These are phyloP conservation scores for Hemisphaericaspora nanyangensis DNA, from an alignment of 805 yeast genomes.

Conservation along the genomic window DNA sequence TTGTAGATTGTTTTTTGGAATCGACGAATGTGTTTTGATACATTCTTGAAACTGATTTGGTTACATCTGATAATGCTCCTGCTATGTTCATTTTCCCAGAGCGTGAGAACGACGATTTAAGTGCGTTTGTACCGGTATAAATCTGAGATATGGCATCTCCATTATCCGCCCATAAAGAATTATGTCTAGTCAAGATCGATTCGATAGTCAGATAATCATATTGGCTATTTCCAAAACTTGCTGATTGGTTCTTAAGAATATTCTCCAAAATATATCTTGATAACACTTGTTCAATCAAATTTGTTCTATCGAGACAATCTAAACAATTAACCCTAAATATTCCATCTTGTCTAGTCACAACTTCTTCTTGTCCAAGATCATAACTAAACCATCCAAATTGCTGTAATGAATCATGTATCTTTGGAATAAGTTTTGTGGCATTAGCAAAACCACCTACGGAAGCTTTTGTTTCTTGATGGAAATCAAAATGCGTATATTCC, in stretches of 20 bases:
- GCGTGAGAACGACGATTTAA: conserved; percentile 88
- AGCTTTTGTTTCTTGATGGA: conserved; percentile 84
- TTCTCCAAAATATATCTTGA: conserved; percentile 65
- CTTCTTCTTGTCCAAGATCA: conserved; percentile 53
- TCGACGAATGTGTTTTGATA: conserved; percentile 96
- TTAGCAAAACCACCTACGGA: conserved; percentile 85
- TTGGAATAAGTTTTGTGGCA: conserved; percentile 65
- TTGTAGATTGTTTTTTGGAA: conserved; percentile 82
- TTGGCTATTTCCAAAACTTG: conserved; percentile 16
- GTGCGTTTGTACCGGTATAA: conserved; percentile 56
- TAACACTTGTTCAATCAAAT: conserved; percentile 80
- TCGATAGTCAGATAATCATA: conserved; percentile 15
- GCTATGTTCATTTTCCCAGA: conserved; percentile 96
- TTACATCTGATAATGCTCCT: conserved; percentile 95
- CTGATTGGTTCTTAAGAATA: conserved; percentile 22
- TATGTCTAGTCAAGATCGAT: conserved; percentile 69
- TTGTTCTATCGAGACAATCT: conserved; percentile 90
- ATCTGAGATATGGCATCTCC: conserved; percentile 65
- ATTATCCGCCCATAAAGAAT: conserved; percentile 74
- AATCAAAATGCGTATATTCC: conserved; percentile 79
- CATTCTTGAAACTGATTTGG: conserved; percentile 91
- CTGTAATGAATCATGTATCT: conserved; percentile 61
- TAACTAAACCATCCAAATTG: conserved; percentile 81
- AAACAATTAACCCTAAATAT: conserved; percentile 90
- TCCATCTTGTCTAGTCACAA: conserved; percentile 78